These are phyloP conservation scores for Paramyrothecium roridum DNA, from an alignment of 2,329 filamentous ascomycete genomes.

Conservation along the genomic window DNA sequence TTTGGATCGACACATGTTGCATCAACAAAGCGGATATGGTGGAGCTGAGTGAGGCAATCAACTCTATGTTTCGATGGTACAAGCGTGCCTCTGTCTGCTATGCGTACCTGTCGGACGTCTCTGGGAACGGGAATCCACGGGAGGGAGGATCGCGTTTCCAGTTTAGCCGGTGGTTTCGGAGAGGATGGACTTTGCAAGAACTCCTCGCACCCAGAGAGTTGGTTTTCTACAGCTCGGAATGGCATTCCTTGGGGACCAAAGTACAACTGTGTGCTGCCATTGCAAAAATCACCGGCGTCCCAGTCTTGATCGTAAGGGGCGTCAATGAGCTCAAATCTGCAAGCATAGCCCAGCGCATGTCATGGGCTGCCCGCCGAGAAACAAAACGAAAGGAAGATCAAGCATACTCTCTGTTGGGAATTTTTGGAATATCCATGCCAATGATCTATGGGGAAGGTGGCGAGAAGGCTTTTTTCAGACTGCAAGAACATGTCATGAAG, in stretches of 20 bases:
- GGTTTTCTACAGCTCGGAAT: slow-evolving; percentile 14
- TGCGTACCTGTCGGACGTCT: not conserved
- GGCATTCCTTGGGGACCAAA: slow-evolving; percentile 7
- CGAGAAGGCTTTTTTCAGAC: slow-evolving; percentile 8
- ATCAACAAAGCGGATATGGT: slow-evolving; percentile 1
- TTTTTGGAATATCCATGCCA: slow-evolving; percentile 12
- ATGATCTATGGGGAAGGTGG: slow-evolving; percentile 14
- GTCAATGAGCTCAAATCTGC: slow-evolving; percentile 1
- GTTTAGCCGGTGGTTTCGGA: slow-evolving; percentile 14
- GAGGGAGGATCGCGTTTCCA: slow-evolving; percentile 2
- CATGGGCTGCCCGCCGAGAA: slow-evolving; percentile 10
- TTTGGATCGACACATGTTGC: slow-evolving; percentile 1
- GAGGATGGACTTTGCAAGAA: slow-evolving; percentile 21
- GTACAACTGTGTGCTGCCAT: slow-evolving; percentile 11
- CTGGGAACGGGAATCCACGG: not conserved
- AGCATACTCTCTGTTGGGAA: slow-evolving; percentile 15
- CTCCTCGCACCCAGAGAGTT: slow-evolving; percentile 17
- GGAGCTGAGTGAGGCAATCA: slow-evolving; percentile 1
- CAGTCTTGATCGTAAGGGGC: slow-evolving; percentile 5
- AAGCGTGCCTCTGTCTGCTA: not conserved
- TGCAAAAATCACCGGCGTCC: slow-evolving; percentile 23
- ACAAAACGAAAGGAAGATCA: slow-evolving; percentile 12
- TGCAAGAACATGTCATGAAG: slow-evolving; percentile 13
- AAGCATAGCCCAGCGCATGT: slow-evolving; percentile 16
- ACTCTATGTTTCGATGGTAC: slow-evolving; percentile 2